Percentiles rank a stretch among this genome's conserved stretches.
Conservation (phyloP, 495 filamentous ascomycete genomes). For the Parathielavia appendiculata region DNA sequence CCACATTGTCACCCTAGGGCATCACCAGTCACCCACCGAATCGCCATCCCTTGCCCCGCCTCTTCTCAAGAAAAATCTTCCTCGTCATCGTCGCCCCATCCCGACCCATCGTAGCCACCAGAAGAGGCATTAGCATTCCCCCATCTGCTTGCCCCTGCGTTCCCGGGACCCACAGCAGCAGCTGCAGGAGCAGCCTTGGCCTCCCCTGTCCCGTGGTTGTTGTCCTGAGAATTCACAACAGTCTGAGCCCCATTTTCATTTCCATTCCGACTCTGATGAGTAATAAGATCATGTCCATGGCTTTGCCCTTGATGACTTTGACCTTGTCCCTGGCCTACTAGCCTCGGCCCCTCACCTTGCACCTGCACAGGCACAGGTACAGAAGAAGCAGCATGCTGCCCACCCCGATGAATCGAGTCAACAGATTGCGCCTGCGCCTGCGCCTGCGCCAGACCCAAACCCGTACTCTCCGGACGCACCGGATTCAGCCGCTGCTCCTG, state of each 20-base stretch:
- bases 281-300: too few species aligned
- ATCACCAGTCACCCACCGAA: too few species aligned
- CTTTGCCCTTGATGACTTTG: too few species aligned
- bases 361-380: too few species aligned
- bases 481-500: not conserved
- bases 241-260: not conserved
- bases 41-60: too few species aligned
- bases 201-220: not conserved
- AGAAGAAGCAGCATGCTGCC: too few species aligned
- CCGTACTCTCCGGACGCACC: not conserved
- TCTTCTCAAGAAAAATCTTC: not conserved
- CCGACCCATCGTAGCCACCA: constrained; percentile 26
- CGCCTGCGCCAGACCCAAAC: not conserved
- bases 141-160: constrained; percentile 10
- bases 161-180: not conserved
- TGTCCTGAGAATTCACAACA: not conserved
- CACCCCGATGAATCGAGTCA: not conserved
- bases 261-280: not conserved
- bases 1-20: too few species aligned
- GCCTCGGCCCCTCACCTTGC: too few species aligned
- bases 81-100: constrained; percentile 26
- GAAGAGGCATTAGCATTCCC: constrained; percentile 7
- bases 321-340: too few species aligned
- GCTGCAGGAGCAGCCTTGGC: not conserved
- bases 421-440: too few species aligned